Evolutionary conservation across 1,284 basidiomycete species (phyloP), one percentile per base, ranked within the genome.

Genomic region (Cutaneotrichosporon cavernicola): DNA sequence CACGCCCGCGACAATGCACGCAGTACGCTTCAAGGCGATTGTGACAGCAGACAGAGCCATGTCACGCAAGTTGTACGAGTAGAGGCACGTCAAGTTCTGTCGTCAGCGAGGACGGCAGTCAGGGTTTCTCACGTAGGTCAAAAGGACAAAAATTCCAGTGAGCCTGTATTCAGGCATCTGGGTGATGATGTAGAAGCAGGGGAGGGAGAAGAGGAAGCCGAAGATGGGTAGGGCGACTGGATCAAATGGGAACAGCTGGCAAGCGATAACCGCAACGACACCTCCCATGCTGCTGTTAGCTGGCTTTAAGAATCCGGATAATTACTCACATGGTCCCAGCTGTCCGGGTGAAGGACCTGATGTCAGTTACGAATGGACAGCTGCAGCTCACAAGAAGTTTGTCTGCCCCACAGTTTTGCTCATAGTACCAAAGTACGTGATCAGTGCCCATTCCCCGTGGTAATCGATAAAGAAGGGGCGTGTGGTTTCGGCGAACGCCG

Each of bases 401-500:
- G 92, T 95, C 87, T 93, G 76, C 5, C 74, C 69, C 1, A 96
- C 89, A 1, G 91, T 93, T 0, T 91, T 92, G 40, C 89, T 92
- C 76, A 95, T 90, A 7, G 94, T 91, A 16, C 91, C 88, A 72
- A 96, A 92, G 77, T 89, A 93, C 51, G 92, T 93, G 60, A 98
- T 91, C 71, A 98, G 81, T 1, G 93, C 93, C 95, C 95, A 98
- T 78, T 97, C 92, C 47, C 93, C 93, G 72, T 88, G 85, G 73
- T 89, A 94, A 61, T 76, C 85, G 38, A 91, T 82, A 74, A 97
- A 98, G 6, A 87, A 81, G 2, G 88, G 88, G 31, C 92, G 82
- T 1, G 90, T 93, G 13, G 79, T 71, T 64, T 91, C 88, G 62
- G 91, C 89, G 76, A 94, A 97, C 0, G 92, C 92, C 2, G 92